phyloP scores from a whole-genome alignment of 2,329 filamentous ascomycete species.

The Plectosphaerella sp. region DNA sequence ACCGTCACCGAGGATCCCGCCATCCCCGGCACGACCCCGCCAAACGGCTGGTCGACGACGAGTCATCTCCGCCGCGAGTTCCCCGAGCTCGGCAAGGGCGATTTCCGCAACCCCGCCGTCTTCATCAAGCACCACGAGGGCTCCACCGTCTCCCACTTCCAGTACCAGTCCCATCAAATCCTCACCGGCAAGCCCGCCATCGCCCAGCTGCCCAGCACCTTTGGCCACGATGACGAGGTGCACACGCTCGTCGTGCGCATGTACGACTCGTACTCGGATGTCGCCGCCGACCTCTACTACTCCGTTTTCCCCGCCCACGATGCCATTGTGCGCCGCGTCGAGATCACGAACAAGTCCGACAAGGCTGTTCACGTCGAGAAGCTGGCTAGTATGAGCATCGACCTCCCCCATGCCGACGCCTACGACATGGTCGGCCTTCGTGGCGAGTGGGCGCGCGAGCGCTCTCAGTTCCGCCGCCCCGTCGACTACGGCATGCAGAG shows the following conservation, averaged over 20 bases:
- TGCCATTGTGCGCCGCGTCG: conserved; percentile 57
- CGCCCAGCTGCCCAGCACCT: conserved; percentile 54
- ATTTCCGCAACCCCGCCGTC: conserved; percentile 58
- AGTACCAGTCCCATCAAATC: conserved; percentile 54
- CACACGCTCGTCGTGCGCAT: conserved; percentile 54
- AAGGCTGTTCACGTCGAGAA: conserved; percentile 48
- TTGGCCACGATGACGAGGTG: conserved; percentile 50
- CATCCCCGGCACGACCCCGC: conserved; percentile 14
- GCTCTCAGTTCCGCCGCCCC: conserved; percentile 46
- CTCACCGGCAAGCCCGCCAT: conserved; percentile 51
- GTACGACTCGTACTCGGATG: conserved; percentile 53
- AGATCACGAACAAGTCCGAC: conserved; percentile 54
- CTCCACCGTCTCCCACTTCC: conserved; percentile 53
- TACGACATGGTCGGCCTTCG: conserved; percentile 55
- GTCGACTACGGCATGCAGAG: conserved; percentile 55
- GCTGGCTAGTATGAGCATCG: conserved; percentile 57
- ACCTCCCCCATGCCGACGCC: conserved; percentile 55
- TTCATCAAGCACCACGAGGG: conserved; percentile 55
- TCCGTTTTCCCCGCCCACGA: conserved; percentile 60
- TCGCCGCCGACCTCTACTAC: conserved; percentile 56
- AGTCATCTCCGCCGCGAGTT: conserved; percentile 56
- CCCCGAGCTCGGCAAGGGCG: conserved; percentile 59
- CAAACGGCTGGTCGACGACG: conserved; percentile 48
- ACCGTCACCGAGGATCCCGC: conserved; percentile 45
- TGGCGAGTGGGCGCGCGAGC: conserved; percentile 60